phyloP scores from a whole-genome alignment of 1,284 basidiomycete species.

The Fistulinella staudtii region DNA sequence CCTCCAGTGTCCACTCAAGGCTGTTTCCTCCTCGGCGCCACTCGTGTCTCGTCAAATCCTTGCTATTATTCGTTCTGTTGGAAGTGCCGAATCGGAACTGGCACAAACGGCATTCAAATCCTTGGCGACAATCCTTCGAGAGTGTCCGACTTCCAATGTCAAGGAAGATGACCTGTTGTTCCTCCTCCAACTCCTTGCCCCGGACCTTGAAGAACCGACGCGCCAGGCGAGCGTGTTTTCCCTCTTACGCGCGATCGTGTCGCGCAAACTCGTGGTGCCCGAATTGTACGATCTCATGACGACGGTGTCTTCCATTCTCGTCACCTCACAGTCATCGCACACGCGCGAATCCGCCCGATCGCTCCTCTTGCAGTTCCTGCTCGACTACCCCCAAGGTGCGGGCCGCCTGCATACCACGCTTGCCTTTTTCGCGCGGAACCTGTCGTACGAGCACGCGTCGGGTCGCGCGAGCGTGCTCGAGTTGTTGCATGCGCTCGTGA shows the following conservation, averaged over 20 bases:
- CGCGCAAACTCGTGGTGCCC: slow-evolving; percentile 88
- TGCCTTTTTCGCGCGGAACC: slow-evolving; percentile 90
- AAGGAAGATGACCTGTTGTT: slow-evolving; percentile 89
- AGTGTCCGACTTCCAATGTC: slow-evolving; percentile 75
- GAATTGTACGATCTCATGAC: slow-evolving; percentile 99
- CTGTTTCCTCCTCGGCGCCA: slow-evolving; percentile 75
- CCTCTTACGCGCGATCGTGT: slow-evolving; percentile 88
- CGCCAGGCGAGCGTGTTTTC: slow-evolving; percentile 87
- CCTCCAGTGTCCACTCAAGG: slow-evolving; percentile 80
- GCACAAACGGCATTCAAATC: slow-evolving; percentile 89
- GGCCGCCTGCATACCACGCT: slow-evolving; percentile 86
- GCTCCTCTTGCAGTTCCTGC: slow-evolving; percentile 89
- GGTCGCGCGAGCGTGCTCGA: slow-evolving; percentile 93
- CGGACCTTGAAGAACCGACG: slow-evolving; percentile 92
- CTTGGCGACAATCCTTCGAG: slow-evolving; percentile 82
- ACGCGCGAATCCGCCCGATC: slow-evolving; percentile 91
- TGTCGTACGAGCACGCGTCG: slow-evolving; percentile 88
- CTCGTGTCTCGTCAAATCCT: slow-evolving; percentile 87
- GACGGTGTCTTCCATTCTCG: slow-evolving; percentile 89
- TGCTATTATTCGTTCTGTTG: slow-evolving; percentile 78
- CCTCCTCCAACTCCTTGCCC: slow-evolving; percentile 80
- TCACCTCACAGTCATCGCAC: slow-evolving; percentile 87
- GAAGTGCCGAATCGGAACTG: slow-evolving; percentile 87
- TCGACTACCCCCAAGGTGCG: slow-evolving; percentile 98
- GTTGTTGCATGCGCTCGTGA: slow-evolving; percentile 76